phyloP scores from a whole-genome alignment of 441 rosid genomes.

The Erodium moschatum region DNA sequence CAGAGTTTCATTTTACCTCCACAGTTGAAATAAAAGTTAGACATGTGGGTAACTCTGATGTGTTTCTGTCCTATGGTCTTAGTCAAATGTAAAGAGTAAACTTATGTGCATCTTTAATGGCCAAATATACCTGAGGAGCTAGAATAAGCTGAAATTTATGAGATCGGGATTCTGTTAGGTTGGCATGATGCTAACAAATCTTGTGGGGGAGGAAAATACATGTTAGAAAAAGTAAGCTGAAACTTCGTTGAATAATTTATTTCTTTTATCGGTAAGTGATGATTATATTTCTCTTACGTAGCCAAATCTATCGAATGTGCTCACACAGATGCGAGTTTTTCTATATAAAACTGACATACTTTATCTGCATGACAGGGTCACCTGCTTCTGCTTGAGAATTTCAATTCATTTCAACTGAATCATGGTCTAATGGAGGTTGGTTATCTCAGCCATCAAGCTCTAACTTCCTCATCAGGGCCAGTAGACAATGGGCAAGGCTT shows the following conservation, averaged over 20 bases:
- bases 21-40: neutral
- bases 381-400: slow-evolving; percentile 69
- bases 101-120: neutral
- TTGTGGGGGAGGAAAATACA: too few species aligned
- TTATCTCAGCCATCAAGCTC: slow-evolving; percentile 44
- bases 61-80: neutral
- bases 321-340: neutral
- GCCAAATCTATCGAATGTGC: neutral
- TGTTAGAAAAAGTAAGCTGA: too few species aligned
- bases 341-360: slow-evolving; percentile 7
- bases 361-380: slow-evolving; percentile 53
- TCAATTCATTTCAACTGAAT: slow-evolving; percentile 43
- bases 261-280: neutral
- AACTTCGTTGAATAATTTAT: neutral
- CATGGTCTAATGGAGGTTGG: slow-evolving; percentile 84
- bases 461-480: slow-evolving; percentile 29
- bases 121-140: neutral
- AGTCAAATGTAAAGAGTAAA: neutral
- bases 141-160: neutral
- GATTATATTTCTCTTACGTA: neutral
- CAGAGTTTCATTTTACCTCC: neutral
- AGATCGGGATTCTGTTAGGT: too few species aligned
- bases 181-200: too few species aligned
- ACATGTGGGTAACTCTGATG: neutral
- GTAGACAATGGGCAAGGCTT: slow-evolving; percentile 36